Evolutionary conservation across 805 yeast genomes (phyloP).

Genomic region (Kazachstania africana): DNA sequence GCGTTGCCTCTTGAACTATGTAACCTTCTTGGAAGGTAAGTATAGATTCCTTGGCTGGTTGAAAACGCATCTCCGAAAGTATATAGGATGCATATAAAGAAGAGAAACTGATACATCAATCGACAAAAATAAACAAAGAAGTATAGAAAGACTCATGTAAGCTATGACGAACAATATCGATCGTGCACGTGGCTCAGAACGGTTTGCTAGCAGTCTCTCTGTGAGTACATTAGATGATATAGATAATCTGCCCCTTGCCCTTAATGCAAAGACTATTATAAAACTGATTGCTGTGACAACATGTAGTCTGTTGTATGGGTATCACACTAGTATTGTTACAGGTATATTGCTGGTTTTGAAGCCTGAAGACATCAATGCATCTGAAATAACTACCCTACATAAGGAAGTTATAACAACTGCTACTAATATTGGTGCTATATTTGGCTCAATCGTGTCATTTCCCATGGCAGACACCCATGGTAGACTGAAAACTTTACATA

Average conservation of each 20-base stretch:
- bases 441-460: constrained; percentile 42
- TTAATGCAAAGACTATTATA: constrained; percentile 11
- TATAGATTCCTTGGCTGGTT: no score
- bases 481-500: constrained; percentile 26
- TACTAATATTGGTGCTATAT: constrained; percentile 43
- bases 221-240: constrained; percentile 19
- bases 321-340: constrained; percentile 54
- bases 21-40: no score
- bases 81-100: no score
- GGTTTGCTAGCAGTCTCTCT: no score
- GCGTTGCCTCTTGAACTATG: no score
- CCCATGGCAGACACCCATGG: constrained; percentile 40
- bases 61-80: no score
- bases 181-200: no score
- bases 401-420: constrained; percentile 34
- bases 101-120: no score
- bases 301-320: constrained; percentile 54
- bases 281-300: constrained; percentile 32
- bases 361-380: constrained; percentile 29
- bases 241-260: constrained; percentile 19
- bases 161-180: no score
- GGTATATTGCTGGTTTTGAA: constrained; percentile 40
- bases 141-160: constrained; percentile 17
- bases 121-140: no score
- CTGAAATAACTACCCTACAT: constrained; percentile 25